Evolutionary conservation across 495 filamentous ascomycete species (phyloP).

Genomic region (Penicillium malachiteum): DNA sequence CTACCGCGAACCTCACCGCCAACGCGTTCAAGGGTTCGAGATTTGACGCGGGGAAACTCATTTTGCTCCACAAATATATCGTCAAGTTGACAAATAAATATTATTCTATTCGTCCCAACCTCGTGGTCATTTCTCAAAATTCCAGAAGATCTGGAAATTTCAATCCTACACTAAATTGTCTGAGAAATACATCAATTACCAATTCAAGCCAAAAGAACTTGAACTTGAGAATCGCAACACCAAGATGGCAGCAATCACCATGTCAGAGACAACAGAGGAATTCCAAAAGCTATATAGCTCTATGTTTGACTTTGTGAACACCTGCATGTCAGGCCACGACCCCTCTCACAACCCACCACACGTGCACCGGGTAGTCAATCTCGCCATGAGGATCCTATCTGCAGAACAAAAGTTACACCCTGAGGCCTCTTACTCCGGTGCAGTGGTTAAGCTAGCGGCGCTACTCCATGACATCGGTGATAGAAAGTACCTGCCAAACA

Average conservation of each 20-base stretch:
- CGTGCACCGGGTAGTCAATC: conserved; percentile 71
- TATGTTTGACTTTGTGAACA: conserved; percentile 57
- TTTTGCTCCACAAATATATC: too few species aligned
- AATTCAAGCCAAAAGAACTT: background rate
- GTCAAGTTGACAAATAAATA: too few species aligned
- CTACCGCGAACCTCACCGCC: too few species aligned
- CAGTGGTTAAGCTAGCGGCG: conserved; percentile 67
- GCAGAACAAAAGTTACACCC: conserved; percentile 37
- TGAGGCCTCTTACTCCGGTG: conserved; percentile 42
- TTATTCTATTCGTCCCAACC: too few species aligned
- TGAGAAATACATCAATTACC: background rate
- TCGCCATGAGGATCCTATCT: conserved; percentile 62
- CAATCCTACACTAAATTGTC: too few species aligned
- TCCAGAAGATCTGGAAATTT: background rate
- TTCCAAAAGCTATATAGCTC: conserved; percentile 40
- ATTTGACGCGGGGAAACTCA: too few species aligned
- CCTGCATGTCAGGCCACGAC: conserved; percentile 81
- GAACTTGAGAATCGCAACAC: background rate
- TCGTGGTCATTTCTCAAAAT: background rate
- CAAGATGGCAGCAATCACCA: background rate
- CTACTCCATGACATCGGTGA: conserved; percentile 88
- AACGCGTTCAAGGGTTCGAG: too few species aligned
- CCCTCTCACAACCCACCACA: conserved; percentile 83
- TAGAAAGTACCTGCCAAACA: conserved; percentile 64
- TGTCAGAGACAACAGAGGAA: conserved; percentile 18